These are phyloP conservation scores for Cichorium intybus DNA, from an alignment of 140 eudicot species.

Conservation along the genomic window DNA sequence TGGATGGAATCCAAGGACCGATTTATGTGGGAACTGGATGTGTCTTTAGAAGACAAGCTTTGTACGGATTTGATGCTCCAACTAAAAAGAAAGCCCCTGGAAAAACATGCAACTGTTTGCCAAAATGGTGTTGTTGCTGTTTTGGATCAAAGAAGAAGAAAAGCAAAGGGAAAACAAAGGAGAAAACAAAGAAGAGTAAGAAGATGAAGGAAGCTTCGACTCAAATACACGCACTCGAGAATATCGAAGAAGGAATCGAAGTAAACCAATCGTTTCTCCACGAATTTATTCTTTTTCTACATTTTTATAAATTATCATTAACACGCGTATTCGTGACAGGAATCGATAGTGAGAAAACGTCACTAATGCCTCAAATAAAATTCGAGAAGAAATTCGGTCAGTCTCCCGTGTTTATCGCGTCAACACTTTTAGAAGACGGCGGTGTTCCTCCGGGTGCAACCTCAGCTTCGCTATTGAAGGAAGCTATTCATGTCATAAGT, in stretches of 20 bases:
- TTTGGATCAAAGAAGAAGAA: constrained; percentile 56
- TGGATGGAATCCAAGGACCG: constrained; percentile 99
- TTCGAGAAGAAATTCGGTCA: constrained; percentile 96
- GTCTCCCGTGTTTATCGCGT: constrained; percentile 66
- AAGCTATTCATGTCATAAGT: constrained; percentile 89
- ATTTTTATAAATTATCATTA: constrained; percentile 17
- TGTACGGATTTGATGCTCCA: constrained; percentile 95
- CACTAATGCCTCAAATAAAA: constrained; percentile 95
- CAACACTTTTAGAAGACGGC: constrained; percentile 71
- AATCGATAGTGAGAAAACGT: constrained; percentile 75
- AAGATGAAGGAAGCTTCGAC: constrained; percentile 71
- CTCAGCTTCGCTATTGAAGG: constrained; percentile 73
- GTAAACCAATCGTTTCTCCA: constrained; percentile 10
- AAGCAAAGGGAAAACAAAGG: constrained; percentile 59
- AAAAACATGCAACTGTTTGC: constrained; percentile 91
- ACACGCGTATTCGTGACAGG: constrained; percentile 33
- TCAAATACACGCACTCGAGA: constrained; percentile 88
- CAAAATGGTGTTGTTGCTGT: constrained; percentile 84
- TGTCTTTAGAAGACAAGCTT: constrained; percentile 94
- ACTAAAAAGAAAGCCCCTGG: constrained; percentile 83
- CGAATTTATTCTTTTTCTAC: neutral
- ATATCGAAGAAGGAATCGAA: constrained; percentile 99
- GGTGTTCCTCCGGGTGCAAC: constrained; percentile 61
- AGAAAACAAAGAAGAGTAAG: constrained; percentile 50
- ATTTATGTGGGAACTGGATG: constrained; percentile 98